These are phyloP conservation scores for Tuber brumale DNA, from an alignment of 495 filamentous ascomycete species.

Conservation along the genomic window DNA sequence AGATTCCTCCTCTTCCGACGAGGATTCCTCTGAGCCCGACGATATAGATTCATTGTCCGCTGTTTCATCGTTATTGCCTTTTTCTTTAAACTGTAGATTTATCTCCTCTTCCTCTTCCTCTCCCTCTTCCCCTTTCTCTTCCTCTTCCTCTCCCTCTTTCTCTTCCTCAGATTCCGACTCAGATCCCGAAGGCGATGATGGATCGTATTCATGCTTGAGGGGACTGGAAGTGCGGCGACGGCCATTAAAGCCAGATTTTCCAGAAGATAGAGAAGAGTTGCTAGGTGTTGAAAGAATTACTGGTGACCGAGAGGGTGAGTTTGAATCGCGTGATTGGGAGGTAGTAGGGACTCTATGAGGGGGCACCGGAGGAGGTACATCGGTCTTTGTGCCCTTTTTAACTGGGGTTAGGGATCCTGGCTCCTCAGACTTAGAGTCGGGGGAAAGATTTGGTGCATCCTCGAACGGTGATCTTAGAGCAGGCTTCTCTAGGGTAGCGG, in stretches of 20 bases:
- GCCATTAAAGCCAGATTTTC: constrained; percentile 22
- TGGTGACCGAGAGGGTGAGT: constrained; percentile 48
- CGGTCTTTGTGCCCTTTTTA: constrained; percentile 29
- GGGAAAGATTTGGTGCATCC: constrained; percentile 44
- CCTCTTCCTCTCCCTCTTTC: constrained; percentile 47
- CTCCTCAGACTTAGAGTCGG: constrained; percentile 37
- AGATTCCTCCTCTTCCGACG: constrained; percentile 54
- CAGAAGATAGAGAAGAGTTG: constrained; percentile 45
- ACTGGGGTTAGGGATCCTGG: constrained; percentile 42
- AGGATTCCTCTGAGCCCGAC: constrained; percentile 49
- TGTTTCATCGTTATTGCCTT: constrained; percentile 3
- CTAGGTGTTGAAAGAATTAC: constrained; percentile 27
- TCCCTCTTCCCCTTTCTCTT: constrained; percentile 43
- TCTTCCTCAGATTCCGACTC: constrained; percentile 46
- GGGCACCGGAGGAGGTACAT: constrained; percentile 51
- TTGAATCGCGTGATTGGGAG: constrained; percentile 44
- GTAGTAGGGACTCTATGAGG: constrained; percentile 49
- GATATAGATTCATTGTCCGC: constrained; percentile 43
- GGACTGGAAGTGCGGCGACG: constrained; percentile 78
- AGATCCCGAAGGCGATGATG: constrained; percentile 65
- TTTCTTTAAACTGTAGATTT: constrained; percentile 32
- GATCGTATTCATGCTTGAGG: constrained; percentile 94
- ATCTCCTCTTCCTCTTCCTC: constrained; percentile 50
- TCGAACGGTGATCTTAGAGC: constrained; percentile 35
- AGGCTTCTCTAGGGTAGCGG: constrained; percentile 3